Base-by-base conservation (phyloP, 108 stramenopile species). In the Discostella stelligeroides region DNA sequence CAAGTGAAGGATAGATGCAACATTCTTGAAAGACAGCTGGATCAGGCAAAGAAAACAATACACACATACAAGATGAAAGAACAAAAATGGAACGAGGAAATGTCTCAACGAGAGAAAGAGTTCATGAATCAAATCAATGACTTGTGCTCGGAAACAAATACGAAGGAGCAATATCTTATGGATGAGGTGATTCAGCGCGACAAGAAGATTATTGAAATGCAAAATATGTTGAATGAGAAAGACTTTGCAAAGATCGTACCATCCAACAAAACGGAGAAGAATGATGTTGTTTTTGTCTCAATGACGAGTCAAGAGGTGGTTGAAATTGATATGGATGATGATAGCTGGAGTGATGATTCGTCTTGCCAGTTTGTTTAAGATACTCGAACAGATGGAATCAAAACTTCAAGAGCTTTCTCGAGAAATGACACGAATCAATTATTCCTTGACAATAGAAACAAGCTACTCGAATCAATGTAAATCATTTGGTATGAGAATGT, bases 111-210 rank as follows among this genome's bases (percentile, higher is more conserved):
- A 45, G 66, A 75, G 60, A 43, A 46, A 23, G 74, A 67, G 18
- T 68, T 49, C 46, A 75, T 67, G 74, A 67, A 75, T 45, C 66
- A 75, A 45, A 41, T 67, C 48, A 67, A 66, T 24, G 74, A 67
- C 0, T 34, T 66, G 24, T 75, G 74, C 55, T 42, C 50, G 3
- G 45, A 12, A 13, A 56, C 60, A 21, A 49, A 75, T 17, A 14
- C n/a, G 13, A 75, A 61, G 38, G 66, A 67, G 59, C 28, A 75
- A 29, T 50, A 53, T 21, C 54, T 63, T 18, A 75, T 75, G 65
- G 66, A 41, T 27, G 65, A 75, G 38, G 41, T 74, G 24, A 60
- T 74, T 15, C 21, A 66, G 25, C 58, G 62, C n/a, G 64, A 74
- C 45, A 1, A n/a, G 47, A 48, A 42, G 17, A 75, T 75, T 15